A percentile compares a stretch with the other conserved stretches of the same genome.
phyloP scores from a whole-genome alignment of 495 filamentous ascomycete genomes.

The Penicillium maclennaniae region DNA sequence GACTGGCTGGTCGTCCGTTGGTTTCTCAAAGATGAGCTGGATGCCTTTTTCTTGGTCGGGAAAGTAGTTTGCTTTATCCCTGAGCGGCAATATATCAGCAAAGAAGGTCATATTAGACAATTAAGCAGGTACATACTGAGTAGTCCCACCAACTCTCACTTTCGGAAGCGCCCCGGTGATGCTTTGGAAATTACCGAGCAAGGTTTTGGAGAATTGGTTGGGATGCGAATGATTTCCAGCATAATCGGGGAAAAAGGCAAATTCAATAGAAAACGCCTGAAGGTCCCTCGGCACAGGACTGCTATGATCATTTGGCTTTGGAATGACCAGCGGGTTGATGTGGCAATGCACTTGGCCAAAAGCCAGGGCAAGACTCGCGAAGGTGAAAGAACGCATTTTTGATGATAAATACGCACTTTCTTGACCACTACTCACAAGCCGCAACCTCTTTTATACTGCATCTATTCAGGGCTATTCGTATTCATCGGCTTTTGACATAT shows the following conservation, averaged over 20 bases:
- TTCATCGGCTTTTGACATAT: no score
- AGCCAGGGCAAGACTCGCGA: no score
- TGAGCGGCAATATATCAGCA: background rate
- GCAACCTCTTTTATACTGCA: no score
- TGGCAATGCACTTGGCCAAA: no score
- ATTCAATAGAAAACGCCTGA: slow-evolving; percentile 24
- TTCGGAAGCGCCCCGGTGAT: slow-evolving; percentile 13
- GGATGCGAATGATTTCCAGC: slow-evolving; percentile 23
- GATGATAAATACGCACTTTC: no score
- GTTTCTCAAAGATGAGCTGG: slow-evolving; percentile 7
- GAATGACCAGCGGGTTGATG: no score
- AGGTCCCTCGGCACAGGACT: slow-evolving; percentile 6
- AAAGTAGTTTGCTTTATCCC: slow-evolving; percentile 13
- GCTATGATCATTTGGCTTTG: no score
- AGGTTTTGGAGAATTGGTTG: slow-evolving; percentile 19
- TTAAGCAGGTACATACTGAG: slow-evolving; percentile 12
- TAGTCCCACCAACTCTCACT: slow-evolving; percentile 23
- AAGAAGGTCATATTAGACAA: no score
- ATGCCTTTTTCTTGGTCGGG: slow-evolving; percentile 14
- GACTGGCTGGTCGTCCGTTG: slow-evolving; percentile 14
- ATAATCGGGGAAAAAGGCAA: slow-evolving; percentile 24
- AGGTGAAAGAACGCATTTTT: no score
- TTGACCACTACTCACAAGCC: no score
- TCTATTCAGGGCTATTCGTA: no score
- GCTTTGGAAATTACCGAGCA: slow-evolving; percentile 16